Evolutionary conservation across 2,329 filamentous ascomycete genomes (phyloP).

Genomic region (Xylariaceae sp.): DNA sequence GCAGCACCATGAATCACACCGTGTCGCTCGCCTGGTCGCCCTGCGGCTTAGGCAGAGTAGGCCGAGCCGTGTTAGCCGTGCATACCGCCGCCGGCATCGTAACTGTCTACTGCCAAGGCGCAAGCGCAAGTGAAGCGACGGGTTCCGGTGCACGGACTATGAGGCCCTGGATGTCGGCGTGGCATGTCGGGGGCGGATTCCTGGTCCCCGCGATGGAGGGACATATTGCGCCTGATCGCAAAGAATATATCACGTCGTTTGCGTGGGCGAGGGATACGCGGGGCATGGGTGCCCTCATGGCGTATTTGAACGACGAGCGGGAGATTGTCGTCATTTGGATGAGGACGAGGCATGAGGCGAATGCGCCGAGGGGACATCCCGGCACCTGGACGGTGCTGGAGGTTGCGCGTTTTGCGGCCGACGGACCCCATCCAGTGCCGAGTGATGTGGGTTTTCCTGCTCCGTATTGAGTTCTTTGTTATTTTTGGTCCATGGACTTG

Average conservation of each 20-base stretch:
- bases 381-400: constrained; percentile 46
- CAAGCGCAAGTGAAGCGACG: constrained; percentile 16
- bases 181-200: constrained; percentile 49
- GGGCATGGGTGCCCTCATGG: constrained; percentile 41
- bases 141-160: constrained; percentile 31
- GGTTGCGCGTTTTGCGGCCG: constrained; percentile 42
- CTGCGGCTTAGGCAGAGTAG: constrained; percentile 49
- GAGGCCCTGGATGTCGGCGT: constrained; percentile 47
- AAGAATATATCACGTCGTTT: constrained; percentile 43
- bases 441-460: constrained; percentile 28
- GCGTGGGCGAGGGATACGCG: constrained; percentile 46
- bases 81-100: constrained; percentile 47
- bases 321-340: constrained; percentile 49
- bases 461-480: neutral
- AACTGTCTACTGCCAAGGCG: constrained; percentile 47
- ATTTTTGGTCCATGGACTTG: neutral
- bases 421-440: constrained; percentile 38
- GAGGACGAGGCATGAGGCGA: constrained; percentile 32
- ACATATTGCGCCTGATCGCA: constrained; percentile 27
- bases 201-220: constrained; percentile 41
- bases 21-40: constrained; percentile 54
- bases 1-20: constrained; percentile 49
- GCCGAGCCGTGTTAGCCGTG: constrained; percentile 46
- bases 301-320: constrained; percentile 46
- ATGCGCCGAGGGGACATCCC: constrained; percentile 17